These are phyloP conservation scores for Psidium guajava DNA, from an alignment of 345 rosid species.

Conservation along the genomic window DNA sequence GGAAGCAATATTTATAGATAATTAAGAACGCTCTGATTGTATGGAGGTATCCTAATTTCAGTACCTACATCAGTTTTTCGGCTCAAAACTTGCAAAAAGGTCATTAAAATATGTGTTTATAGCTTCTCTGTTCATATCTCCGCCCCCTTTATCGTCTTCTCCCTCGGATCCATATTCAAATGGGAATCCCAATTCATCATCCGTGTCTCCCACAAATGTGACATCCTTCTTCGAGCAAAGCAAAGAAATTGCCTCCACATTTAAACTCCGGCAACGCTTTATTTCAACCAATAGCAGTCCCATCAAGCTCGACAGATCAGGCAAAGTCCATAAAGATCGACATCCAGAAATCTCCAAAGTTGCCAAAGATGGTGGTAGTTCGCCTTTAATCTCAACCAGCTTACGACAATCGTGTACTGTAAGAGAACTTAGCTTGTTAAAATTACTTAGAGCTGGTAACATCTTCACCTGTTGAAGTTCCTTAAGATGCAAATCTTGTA, in stretches of 20 bases:
- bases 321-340: too few relatives aligned
- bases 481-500: not conserved
- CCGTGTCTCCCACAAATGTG: not conserved
- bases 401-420: not conserved
- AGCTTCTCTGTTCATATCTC: not conserved
- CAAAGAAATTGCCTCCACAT: not conserved
- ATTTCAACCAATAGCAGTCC: too few relatives aligned
- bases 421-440: not conserved
- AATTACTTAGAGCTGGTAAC: not conserved
- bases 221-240: not conserved
- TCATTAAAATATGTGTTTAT: not conserved
- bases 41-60: not conserved
- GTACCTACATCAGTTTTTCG: not conserved
- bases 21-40: too few relatives aligned
- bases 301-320: not conserved
- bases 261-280: not conserved
- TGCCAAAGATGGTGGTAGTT: too few relatives aligned
- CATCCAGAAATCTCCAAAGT: too few relatives aligned
- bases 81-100: not conserved
- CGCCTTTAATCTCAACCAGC: not conserved
- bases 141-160: not conserved
- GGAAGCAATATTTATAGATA: too few relatives aligned
- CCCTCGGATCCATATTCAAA: too few relatives aligned
- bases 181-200: not conserved
- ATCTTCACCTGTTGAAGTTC: not conserved